A percentile compares a stretch with the other conserved stretches of the same genome.
Conservation (phyloP, 257 asterid genomes). For the Solanum raphanifolium region DNA sequence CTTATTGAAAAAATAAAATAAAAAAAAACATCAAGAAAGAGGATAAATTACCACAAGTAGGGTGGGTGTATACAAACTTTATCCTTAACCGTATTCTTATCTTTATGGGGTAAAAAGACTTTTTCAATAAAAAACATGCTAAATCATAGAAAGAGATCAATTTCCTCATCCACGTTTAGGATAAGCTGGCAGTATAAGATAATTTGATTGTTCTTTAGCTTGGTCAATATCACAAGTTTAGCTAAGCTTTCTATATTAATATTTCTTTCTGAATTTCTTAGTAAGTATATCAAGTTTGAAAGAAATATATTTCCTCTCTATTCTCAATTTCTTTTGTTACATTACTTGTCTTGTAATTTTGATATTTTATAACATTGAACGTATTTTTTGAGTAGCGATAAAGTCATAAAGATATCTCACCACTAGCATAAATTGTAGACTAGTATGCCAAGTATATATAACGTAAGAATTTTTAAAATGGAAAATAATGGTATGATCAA, state of each 20-base stretch:
- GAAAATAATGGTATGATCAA: not conserved
- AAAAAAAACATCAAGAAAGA: too few species aligned
- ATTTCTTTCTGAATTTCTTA: not conserved
- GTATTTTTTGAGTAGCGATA: not conserved
- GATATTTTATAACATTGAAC: not conserved
- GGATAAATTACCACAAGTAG: too few species aligned
- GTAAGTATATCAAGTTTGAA: not conserved
- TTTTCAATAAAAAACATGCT: too few species aligned
- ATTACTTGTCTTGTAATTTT: not conserved
- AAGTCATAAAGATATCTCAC: not conserved
- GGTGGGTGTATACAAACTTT: too few species aligned
- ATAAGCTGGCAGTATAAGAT: not conserved
- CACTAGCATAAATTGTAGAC: not conserved
- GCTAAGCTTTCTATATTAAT: not conserved
- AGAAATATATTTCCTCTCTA: not conserved
- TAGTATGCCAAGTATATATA: not conserved
- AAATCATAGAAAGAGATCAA: not conserved
- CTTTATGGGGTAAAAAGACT: too few species aligned
- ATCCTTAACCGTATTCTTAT: too few species aligned
- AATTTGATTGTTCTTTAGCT: too few species aligned
- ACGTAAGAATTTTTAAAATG: not conserved
- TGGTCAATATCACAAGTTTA: not conserved
- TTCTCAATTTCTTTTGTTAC: not conserved
- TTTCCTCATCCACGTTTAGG: not conserved
- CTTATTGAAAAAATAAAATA: not conserved